phyloP scores from a whole-genome alignment of 1,284 basidiomycete species.

The Neotropicomus parvogracilis region DNA sequence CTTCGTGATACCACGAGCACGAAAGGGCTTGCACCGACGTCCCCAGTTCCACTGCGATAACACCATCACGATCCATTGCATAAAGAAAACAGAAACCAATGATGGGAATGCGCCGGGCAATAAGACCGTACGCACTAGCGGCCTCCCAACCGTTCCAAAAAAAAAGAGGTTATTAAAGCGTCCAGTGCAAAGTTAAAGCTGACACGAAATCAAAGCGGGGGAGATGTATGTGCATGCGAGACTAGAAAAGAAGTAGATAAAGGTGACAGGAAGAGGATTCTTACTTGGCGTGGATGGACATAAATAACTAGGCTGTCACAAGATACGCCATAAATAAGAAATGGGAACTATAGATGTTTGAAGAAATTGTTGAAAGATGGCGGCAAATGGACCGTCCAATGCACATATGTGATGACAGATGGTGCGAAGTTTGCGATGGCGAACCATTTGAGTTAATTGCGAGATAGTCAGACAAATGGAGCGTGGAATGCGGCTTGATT shows the following conservation, averaged over 20 bases:
- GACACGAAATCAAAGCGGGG: conserved; percentile 2
- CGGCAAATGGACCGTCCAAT: conserved; percentile 32
- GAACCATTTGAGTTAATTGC: conserved; percentile 20
- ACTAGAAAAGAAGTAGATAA: conserved; percentile 4
- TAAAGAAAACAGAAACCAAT: conserved; percentile 6
- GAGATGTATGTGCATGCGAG: conserved; percentile 10
- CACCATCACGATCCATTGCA: conserved; percentile 11
- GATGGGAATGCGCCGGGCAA: conserved; percentile 19
- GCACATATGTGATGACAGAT: conserved; percentile 28
- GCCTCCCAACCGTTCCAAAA: conserved; percentile 22
- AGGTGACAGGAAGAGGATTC: background rate
- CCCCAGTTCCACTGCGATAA: background rate
- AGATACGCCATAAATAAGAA: conserved; percentile 34
- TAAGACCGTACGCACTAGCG: conserved; percentile 24
- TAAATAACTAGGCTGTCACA: conserved; percentile 28
- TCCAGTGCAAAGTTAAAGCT: conserved; percentile 17
- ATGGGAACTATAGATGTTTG: conserved; percentile 15
- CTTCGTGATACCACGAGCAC: too few species aligned
- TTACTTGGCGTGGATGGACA: conserved; percentile 31
- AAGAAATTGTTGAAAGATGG: conserved; percentile 15
- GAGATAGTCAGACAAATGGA: conserved; percentile 33
- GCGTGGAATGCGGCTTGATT: conserved; percentile 26
- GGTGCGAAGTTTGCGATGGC: conserved; percentile 10
- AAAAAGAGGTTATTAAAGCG: conserved; percentile 8
- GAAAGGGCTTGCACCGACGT: too few species aligned